Conservation (phyloP, 2,329 filamentous ascomycete species). For the Pseudogymnoascus sp. region DNA sequence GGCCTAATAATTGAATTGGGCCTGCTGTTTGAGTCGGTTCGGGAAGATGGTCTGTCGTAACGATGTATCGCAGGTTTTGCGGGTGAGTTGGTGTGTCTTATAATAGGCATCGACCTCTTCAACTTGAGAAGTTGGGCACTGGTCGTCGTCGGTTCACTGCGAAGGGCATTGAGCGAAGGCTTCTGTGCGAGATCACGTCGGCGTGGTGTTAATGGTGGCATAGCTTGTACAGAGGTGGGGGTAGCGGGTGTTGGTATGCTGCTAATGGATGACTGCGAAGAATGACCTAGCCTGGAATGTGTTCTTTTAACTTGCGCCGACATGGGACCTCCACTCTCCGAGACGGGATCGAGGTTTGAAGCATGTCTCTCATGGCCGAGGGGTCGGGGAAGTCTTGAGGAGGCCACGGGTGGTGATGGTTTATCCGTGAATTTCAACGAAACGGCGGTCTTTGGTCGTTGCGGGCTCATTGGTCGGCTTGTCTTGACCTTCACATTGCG, state of each 20-base stretch:
- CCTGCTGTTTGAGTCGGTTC: conserved; percentile 42
- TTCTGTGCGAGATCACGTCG: conserved; percentile 52
- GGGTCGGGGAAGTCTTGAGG: conserved; percentile 73
- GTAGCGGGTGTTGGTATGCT: conserved; percentile 55
- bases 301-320: conserved; percentile 51
- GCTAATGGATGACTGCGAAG: conserved; percentile 59
- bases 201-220: conserved; percentile 51
- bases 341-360: conserved; percentile 83
- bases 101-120: conserved; percentile 56
- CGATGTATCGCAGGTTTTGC: conserved; percentile 41
- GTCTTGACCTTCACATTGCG: conserved; percentile 86
- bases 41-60: conserved; percentile 52
- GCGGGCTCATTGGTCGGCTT: conserved; percentile 58
- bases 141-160: conserved; percentile 56
- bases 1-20: conserved; percentile 49
- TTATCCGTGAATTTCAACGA: conserved; percentile 90
- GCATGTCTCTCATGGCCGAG: conserved; percentile 59
- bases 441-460: conserved; percentile 64
- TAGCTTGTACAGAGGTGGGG: conserved; percentile 44
- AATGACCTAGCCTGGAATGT: conserved; percentile 61
- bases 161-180: conserved; percentile 44
- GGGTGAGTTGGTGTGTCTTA: conserved; percentile 43
- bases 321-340: conserved; percentile 73
- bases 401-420: conserved; percentile 35
- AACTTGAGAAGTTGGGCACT: conserved; percentile 56